phyloP scores from a whole-genome alignment of 495 filamentous ascomycete genomes.

The Achaetomiella virescens region DNA sequence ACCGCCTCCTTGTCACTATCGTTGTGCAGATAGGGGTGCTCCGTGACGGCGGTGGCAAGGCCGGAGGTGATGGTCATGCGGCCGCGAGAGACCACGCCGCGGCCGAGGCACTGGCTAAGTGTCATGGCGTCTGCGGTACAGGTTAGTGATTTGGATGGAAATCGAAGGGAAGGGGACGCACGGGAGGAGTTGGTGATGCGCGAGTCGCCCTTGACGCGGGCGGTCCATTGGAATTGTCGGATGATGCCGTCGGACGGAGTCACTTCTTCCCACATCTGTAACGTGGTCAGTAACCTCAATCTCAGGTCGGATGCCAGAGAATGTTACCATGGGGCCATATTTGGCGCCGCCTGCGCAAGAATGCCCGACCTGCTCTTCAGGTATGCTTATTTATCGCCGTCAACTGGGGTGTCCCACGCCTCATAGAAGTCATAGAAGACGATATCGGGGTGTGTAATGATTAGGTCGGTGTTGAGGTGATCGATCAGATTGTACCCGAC shows the following conservation, averaged over 20 bases:
- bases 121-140: conserved; percentile 44
- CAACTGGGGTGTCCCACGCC: conserved; percentile 45
- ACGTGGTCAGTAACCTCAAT: conserved; percentile 8
- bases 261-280: conserved; percentile 50
- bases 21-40: conserved; percentile 48
- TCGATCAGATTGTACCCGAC: conserved; percentile 69
- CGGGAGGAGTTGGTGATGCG: conserved; percentile 31
- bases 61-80: conserved; percentile 51
- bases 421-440: conserved; percentile 61
- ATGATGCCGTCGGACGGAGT: conserved; percentile 55
- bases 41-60: conserved; percentile 49
- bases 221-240: conserved; percentile 60
- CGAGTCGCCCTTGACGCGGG: conserved; percentile 51
- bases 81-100: conserved; percentile 54
- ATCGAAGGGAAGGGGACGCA: conserved; percentile 12
- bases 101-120: conserved; percentile 59
- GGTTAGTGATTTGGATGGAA: conserved; percentile 2
- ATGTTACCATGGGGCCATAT: conserved; percentile 52
- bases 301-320: too few relatives aligned
- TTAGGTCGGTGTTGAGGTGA: conserved; percentile 63
- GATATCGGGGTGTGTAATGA: conserved; percentile 55
- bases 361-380: conserved; percentile 51
- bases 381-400: conserved; percentile 31
- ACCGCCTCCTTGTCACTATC: conserved; percentile 45
- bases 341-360: conserved; percentile 62